A percentile compares a stretch with the other conserved stretches of the same genome.
Evolutionary conservation across 176 grass and related monocot genomes (phyloP).

Genomic region (Guadua angustifolia): DNA sequence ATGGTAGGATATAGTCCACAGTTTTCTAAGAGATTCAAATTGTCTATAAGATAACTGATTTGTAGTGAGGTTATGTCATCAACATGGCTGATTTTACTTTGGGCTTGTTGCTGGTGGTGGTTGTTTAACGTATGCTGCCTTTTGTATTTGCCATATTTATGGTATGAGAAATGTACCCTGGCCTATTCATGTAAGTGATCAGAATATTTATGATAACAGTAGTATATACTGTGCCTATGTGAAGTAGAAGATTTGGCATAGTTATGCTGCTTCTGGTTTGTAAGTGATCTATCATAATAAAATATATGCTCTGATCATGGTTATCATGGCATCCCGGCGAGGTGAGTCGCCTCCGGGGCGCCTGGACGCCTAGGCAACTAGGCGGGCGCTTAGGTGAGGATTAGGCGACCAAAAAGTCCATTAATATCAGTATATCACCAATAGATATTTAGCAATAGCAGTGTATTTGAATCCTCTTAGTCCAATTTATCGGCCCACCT

Average conservation of each 20-base stretch:
- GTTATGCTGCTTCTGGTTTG: background rate
- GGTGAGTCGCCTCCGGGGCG: too few relatives aligned
- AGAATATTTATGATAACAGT: constrained; percentile 17
- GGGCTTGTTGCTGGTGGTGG: background rate
- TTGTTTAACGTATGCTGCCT: constrained; percentile 28
- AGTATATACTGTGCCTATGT: constrained; percentile 23
- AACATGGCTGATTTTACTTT: background rate
- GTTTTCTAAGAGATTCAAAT: background rate
- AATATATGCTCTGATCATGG: constrained; percentile 16
- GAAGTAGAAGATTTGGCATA: constrained; percentile 2
- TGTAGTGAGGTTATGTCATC: background rate
- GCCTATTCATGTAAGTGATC: background rate
- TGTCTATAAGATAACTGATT: background rate
- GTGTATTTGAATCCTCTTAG: too few relatives aligned
- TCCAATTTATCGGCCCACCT: too few relatives aligned
- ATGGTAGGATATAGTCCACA: background rate
- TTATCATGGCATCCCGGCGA: too few relatives aligned
- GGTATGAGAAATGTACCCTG: constrained; percentile 2
- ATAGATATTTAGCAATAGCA: too few relatives aligned
- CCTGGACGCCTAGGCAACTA: too few relatives aligned
- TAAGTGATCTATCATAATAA: constrained; percentile 24
- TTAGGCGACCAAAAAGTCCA: too few relatives aligned
- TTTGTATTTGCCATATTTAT: constrained; percentile 13
- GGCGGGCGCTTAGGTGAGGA: too few relatives aligned
- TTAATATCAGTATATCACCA: too few relatives aligned